Conservation (phyloP, 805 yeast species). For the Zygoascus bituminiphila region DNA sequence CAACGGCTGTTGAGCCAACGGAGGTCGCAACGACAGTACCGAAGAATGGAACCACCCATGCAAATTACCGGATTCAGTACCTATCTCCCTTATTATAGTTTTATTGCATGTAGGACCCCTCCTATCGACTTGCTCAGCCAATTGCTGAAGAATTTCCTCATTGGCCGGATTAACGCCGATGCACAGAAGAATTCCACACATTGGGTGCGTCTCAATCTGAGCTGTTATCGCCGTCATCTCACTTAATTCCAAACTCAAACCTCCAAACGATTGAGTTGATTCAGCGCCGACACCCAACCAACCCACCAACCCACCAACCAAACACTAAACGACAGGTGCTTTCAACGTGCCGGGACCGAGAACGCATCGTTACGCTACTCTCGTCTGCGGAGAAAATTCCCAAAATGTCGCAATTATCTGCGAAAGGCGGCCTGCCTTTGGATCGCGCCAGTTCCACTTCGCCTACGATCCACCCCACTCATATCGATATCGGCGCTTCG, state of each 20-base stretch:
- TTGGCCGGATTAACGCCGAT: not conserved
- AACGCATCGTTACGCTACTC: too few relatives aligned
- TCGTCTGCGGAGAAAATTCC: not conserved
- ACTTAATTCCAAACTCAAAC: not conserved
- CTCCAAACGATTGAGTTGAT: too few relatives aligned
- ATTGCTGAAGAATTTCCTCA: not conserved
- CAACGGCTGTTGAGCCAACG: constrained; percentile 71
- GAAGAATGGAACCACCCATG: constrained; percentile 43
- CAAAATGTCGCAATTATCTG: not conserved
- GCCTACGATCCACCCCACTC: constrained; percentile 11
- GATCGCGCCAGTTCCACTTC: not conserved
- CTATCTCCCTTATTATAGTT: not conserved
- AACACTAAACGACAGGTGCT: too few relatives aligned
- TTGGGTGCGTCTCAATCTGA: not conserved
- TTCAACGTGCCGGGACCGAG: too few relatives aligned
- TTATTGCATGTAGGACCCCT: constrained; percentile 11
- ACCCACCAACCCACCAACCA: too few relatives aligned
- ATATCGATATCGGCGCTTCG: constrained; percentile 9
- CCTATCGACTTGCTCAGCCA: not conserved
- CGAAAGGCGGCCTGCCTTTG: not conserved
- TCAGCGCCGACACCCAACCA: too few relatives aligned
- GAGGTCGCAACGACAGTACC: constrained; percentile 70
- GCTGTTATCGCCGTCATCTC: constrained; percentile 1
- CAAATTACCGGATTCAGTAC: not conserved
- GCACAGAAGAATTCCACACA: constrained; percentile 16